These are phyloP conservation scores for Cadophora gregata DNA, from an alignment of 2,329 filamentous ascomycete species.

Conservation along the genomic window DNA sequence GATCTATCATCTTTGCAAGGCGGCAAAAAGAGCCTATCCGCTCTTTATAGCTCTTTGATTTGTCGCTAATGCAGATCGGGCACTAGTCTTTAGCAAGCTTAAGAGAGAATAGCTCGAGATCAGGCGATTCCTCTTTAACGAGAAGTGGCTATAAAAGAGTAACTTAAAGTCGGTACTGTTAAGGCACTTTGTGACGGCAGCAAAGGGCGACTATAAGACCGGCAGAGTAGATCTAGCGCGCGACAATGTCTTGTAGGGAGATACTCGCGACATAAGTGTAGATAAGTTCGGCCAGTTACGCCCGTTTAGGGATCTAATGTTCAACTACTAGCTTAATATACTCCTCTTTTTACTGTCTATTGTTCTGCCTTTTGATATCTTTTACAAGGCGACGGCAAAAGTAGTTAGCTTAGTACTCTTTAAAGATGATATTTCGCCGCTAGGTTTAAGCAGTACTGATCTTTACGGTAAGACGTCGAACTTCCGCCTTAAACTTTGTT, in stretches of 20 bases:
- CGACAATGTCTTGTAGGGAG: too few relatives aligned
- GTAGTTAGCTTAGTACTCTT: neutral
- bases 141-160: neutral
- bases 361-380: neutral
- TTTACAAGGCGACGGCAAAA: neutral
- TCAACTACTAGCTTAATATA: too few relatives aligned
- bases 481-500: too few relatives aligned
- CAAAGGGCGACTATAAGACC: neutral
- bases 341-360: neutral
- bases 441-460: neutral
- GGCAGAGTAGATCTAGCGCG: too few relatives aligned
- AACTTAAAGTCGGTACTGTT: neutral
- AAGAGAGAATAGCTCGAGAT: neutral
- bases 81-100: neutral
- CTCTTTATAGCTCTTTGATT: neutral
- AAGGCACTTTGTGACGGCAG: neutral
- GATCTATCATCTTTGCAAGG: neutral
- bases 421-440: neutral
- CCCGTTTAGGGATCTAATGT: too few relatives aligned
- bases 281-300: too few relatives aligned
- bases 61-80: neutral
- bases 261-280: too few relatives aligned
- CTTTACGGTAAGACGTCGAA: neutral
- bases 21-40: neutral
- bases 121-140: neutral